phyloP scores from a whole-genome alignment of 140 eudicot species.

The Bidens hawaiensis region DNA sequence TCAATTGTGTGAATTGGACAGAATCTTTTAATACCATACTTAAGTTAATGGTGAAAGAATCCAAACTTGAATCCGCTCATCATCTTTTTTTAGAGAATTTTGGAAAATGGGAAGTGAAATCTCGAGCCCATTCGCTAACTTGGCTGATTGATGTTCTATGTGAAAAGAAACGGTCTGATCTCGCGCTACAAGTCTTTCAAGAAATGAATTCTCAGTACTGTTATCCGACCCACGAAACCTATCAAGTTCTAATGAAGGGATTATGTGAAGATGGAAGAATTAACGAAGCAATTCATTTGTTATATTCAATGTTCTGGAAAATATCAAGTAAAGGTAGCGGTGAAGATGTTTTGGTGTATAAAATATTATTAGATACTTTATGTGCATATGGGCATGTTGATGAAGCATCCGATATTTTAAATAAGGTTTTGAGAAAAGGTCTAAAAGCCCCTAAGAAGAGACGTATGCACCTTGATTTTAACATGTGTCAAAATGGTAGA shows the following conservation, averaged over 20 bases:
- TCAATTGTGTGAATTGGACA: constrained; percentile 85
- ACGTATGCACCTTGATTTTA: constrained; percentile 50
- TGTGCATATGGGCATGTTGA: constrained; percentile 57
- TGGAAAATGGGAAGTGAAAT: constrained; percentile 70
- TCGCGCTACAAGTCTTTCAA: constrained; percentile 63
- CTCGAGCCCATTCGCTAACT: constrained; percentile 49
- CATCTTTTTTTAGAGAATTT: constrained; percentile 51
- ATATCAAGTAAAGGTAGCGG: constrained; percentile 84
- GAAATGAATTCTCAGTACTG: constrained; percentile 72
- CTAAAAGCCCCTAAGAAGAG: constrained; percentile 60
- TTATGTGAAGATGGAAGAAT: constrained; percentile 75
- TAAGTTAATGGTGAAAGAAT: constrained; percentile 61
- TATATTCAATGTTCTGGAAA: constrained; percentile 85
- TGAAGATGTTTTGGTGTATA: constrained; percentile 68
- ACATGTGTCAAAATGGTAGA: constrained; percentile 27
- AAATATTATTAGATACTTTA: constrained; percentile 70
- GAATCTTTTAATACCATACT: constrained; percentile 73
- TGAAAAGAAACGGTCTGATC: constrained; percentile 61
- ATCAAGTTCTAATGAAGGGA: constrained; percentile 73
- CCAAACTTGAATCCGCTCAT: constrained; percentile 52
- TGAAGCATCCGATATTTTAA: constrained; percentile 71
- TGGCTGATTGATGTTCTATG: constrained; percentile 73
- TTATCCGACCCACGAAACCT: constrained; percentile 68
- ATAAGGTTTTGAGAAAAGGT: constrained; percentile 77
- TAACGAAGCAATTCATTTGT: constrained; percentile 77